phyloP scores from a whole-genome alignment of 23 red algal genomes.

The Gracilaria vermiculophylla region DNA sequence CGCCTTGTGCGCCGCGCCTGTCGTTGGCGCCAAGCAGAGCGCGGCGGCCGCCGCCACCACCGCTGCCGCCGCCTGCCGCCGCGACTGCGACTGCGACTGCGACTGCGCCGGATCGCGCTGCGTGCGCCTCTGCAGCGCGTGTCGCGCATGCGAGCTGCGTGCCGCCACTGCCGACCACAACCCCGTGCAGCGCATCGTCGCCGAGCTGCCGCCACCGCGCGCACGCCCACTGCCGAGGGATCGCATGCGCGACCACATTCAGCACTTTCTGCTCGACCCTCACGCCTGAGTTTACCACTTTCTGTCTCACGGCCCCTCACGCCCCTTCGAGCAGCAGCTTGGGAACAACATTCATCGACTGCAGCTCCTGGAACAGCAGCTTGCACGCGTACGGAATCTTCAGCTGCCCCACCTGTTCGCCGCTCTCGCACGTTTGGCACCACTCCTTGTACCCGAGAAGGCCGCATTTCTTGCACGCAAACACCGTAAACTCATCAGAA shows the following conservation, averaged over 20 bases:
- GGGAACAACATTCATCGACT: slow-evolving; percentile 94
- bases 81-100: background rate
- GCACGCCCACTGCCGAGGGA: background rate
- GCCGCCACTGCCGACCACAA: background rate
- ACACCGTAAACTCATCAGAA: slow-evolving; percentile 80
- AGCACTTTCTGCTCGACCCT: background rate
- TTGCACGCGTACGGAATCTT: slow-evolving; percentile 98
- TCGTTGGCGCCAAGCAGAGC: background rate
- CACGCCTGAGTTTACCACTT: background rate
- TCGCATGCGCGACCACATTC: slow-evolving; percentile 12
- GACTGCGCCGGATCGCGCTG: background rate
- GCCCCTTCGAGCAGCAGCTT: slow-evolving; percentile 65
- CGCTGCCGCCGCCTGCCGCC: too few relatives aligned
- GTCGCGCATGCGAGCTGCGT: background rate
- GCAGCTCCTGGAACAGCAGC: slow-evolving; percentile 96
- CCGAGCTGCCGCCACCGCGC: background rate
- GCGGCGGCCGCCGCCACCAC: too few relatives aligned
- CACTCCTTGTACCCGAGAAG: slow-evolving; percentile 77
- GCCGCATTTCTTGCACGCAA: slow-evolving; percentile 90
- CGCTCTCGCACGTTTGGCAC: slow-evolving; percentile 79
- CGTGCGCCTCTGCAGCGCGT: background rate
- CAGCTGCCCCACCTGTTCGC: slow-evolving; percentile 59
- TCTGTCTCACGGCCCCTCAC: background rate
- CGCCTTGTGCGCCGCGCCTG: background rate
- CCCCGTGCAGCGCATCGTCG: background rate